Percentiles rank a stretch among this genome's conserved stretches.
phyloP scores from a whole-genome alignment of 2,329 filamentous ascomycete species.

The Calonectria naviculata region DNA sequence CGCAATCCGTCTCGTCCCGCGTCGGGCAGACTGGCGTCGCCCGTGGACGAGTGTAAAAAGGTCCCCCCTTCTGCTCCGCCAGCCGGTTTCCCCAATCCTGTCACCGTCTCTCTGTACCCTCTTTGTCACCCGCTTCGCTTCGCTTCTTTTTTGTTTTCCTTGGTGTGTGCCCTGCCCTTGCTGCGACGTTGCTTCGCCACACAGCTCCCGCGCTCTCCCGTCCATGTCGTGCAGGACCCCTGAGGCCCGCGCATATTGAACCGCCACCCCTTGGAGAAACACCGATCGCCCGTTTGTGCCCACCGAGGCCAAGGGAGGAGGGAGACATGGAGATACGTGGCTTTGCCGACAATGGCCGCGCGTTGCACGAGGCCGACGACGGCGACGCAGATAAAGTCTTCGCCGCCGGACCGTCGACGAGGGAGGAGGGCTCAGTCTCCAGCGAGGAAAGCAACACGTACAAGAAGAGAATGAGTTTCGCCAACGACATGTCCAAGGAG shows the following conservation, averaged over 20 bases:
- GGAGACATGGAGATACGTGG: conserved; percentile 19
- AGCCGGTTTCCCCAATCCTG: no score
- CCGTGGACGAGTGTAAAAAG: conserved; percentile 4
- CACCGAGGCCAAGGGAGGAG: conserved; percentile 8
- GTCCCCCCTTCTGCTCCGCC: neutral
- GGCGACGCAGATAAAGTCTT: conserved; percentile 32
- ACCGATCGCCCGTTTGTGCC: conserved; percentile 9
- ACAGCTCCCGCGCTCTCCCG: conserved; percentile 5
- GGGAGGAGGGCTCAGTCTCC: conserved; percentile 26
- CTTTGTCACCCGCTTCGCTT: neutral
- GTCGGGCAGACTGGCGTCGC: neutral
- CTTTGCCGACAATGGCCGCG: neutral
- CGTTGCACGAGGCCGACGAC: conserved; percentile 18
- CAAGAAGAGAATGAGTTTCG: conserved; percentile 32
- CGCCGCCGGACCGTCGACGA: neutral
- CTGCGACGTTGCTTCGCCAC: neutral
- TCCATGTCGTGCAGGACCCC: conserved; percentile 16
- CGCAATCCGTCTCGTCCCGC: neutral
- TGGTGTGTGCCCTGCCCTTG: neutral
- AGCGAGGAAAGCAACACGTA: neutral
- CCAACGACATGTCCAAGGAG: conserved; percentile 38
- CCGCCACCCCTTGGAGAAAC: no score
- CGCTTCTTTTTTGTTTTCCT: neutral
- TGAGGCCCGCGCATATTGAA: conserved; percentile 28
- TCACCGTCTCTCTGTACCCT: neutral